Evolutionary conservation across 768 basidiomycete genomes (phyloP), one percentile per base, ranked within the genome.

Genomic region (Leccinellum luteum): DNA sequence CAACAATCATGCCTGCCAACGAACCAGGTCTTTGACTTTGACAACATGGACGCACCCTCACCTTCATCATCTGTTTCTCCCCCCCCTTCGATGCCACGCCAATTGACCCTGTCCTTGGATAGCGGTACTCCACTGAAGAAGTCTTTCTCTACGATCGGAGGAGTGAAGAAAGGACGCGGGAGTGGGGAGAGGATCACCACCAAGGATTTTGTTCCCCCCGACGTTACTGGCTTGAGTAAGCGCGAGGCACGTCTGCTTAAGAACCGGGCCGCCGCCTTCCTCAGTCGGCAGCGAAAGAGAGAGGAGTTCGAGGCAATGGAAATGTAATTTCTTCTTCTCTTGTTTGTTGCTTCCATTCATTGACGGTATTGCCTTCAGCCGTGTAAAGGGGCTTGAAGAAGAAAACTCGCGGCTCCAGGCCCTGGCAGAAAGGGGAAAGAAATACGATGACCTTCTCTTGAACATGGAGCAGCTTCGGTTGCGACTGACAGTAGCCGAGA

Each of bases 281-380:
- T 94, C 69, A 89, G 86, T 74, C 81, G 92, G 70, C 92, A 94
- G 73, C 81, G 92, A 66, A 94, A 94, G 74, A 85, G 92, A 55
- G 92, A 94, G 75, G 92, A 94, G 76, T 94, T 92, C 67, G 92
- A 94, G 75, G 78, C 70, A 66, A 93, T 94, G 90, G 92, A 94
- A 79, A 75, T 89, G 90, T 93, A 76, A 76, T 89, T 85, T 55
- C 66, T 57, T 55, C 48, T 8, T 66, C 15, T 31, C 35, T n/a
- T 56, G 45, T 30, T 53, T 14, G 21, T 43, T 13, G 17, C 49
- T 59, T 59, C 52, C 34, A 34, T 64, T 54, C 35, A 54, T 47
- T 74, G 53, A 65, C 60, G 31, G 50, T 45, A 66, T 60, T 55
- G 47, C 50, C 52, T 44, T 58, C 74, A 94, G 92, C 66, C 92